Percentiles rank a stretch among this genome's conserved stretches.
These are phyloP conservation scores for Rhodamnia rubescens DNA, from an alignment of 345 rosid genomes.

Conservation along the genomic window DNA sequence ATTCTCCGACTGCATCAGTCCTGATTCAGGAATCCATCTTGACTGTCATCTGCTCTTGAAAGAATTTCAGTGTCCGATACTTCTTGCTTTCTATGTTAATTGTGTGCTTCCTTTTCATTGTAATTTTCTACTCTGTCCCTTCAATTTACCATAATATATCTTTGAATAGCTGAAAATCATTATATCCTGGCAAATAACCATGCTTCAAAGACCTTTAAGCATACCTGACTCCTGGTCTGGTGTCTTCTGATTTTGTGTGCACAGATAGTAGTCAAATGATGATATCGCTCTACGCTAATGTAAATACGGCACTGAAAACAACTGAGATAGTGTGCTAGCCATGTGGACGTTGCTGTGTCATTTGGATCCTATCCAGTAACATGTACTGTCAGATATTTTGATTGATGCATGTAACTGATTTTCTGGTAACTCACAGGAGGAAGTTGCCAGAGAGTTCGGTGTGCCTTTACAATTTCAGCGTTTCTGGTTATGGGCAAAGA, in stretches of 20 bases:
- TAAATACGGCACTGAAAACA: background rate
- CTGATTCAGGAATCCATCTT: too few relatives aligned
- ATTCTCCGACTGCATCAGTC: too few relatives aligned
- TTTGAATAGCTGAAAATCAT: too few relatives aligned
- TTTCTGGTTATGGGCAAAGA: conserved; percentile 39
- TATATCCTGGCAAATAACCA: too few relatives aligned
- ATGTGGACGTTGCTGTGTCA: background rate
- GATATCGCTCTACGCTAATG: background rate
- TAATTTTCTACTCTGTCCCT: too few relatives aligned
- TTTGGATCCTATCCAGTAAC: background rate
- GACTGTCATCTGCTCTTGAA: too few relatives aligned
- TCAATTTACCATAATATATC: too few relatives aligned
- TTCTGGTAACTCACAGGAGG: conserved; percentile 18
- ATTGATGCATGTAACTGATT: background rate
- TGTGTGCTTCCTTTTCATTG: background rate
- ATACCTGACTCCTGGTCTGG: too few relatives aligned
- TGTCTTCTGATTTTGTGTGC: too few relatives aligned
- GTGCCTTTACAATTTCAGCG: conserved; percentile 33
- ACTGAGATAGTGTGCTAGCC: background rate
- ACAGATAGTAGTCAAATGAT: background rate
- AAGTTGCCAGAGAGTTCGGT: conserved; percentile 33
- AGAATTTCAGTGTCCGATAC: too few relatives aligned
- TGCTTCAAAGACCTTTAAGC: too few relatives aligned
- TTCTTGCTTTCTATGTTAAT: too few relatives aligned
- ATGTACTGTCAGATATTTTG: background rate